Percentiles rank a stretch among this genome's conserved stretches.
These are phyloP conservation scores for Pleurotus tuoliensis DNA, from an alignment of 768 basidiomycete species.

Conservation along the genomic window DNA sequence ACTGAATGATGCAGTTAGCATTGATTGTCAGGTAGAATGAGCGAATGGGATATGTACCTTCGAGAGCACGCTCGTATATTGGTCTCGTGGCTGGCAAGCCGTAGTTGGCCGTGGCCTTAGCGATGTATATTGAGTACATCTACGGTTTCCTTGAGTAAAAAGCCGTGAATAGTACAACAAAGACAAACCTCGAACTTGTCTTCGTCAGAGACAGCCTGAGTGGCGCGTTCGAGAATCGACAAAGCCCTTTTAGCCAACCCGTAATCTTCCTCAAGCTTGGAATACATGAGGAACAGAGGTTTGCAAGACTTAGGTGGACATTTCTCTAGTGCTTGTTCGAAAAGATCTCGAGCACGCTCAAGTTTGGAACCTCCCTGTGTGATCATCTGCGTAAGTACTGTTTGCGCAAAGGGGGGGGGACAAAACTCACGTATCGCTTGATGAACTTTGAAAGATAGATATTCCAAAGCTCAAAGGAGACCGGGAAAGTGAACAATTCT, in stretches of 20 bases:
- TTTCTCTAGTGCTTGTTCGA: constrained; percentile 96
- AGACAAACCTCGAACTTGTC: constrained; percentile 88
- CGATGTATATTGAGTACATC: constrained; percentile 98
- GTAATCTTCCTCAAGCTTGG: constrained; percentile 91
- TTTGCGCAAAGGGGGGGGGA: not conserved
- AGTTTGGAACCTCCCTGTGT: constrained; percentile 85
- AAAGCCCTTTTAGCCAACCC: constrained; percentile 95
- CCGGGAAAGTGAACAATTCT: constrained; percentile 95
- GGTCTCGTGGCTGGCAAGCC: constrained; percentile 94
- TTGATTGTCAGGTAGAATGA: not conserved
- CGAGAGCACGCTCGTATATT: constrained; percentile 93
- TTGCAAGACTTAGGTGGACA: constrained; percentile 95
- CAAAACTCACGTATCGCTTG: constrained; percentile 80
- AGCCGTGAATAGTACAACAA: not conserved
- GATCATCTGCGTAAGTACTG: constrained; percentile 1
- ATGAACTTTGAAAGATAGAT: constrained; percentile 97
- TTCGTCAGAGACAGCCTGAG: constrained; percentile 77
- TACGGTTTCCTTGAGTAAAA: constrained; percentile 22
- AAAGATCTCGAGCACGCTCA: constrained; percentile 94
- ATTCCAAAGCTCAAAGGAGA: constrained; percentile 99
- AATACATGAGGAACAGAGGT: constrained; percentile 92
- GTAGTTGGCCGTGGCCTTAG: constrained; percentile 94
- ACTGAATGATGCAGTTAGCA: constrained; percentile 26
- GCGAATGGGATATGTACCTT: constrained; percentile 36
- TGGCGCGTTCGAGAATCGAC: constrained; percentile 92